phyloP scores from a whole-genome alignment of 1,139 yeast species.

The Saccharomyces hybrid region DNA sequence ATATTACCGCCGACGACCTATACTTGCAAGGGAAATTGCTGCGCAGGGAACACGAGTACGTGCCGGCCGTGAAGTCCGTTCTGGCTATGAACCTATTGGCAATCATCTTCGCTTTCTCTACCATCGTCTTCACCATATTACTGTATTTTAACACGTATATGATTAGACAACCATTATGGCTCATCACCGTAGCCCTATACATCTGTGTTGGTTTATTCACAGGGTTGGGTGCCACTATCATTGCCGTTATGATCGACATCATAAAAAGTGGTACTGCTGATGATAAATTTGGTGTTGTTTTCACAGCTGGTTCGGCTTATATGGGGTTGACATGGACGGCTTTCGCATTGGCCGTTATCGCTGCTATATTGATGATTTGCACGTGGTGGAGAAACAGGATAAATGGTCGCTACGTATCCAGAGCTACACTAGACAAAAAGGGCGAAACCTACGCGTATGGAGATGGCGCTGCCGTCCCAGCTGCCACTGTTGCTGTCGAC shows the following conservation, averaged over 20 bases:
- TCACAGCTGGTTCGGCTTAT: slow-evolving; percentile 18
- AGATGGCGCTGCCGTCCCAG: neutral
- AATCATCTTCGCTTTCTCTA: slow-evolving; percentile 21
- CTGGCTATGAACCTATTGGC: slow-evolving; percentile 25
- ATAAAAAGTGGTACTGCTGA: slow-evolving; percentile 25
- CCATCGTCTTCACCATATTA: slow-evolving; percentile 10
- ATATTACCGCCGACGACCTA: slow-evolving; percentile 24
- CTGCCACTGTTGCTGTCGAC: too few relatives aligned
- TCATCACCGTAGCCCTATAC: slow-evolving; percentile 7
- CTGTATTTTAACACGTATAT: slow-evolving; percentile 4
- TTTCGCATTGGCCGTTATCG: slow-evolving; percentile 14
- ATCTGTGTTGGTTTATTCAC: slow-evolving; percentile 12
- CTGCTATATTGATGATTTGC: slow-evolving; percentile 1
- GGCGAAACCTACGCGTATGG: neutral
- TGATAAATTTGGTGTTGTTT: slow-evolving; percentile 24
- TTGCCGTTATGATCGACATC: slow-evolving; percentile 19
- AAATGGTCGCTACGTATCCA: neutral
- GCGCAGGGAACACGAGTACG: slow-evolving; percentile 25
- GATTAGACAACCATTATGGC: slow-evolving; percentile 4
- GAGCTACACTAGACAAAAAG: neutral
- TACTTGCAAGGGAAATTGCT: slow-evolving; percentile 27
- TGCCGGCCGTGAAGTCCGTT: slow-evolving; percentile 27
- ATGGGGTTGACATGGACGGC: slow-evolving; percentile 24
- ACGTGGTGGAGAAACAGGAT: slow-evolving; percentile 1
- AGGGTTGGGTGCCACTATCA: slow-evolving; percentile 17